These are phyloP conservation scores for Sugiyamaella qingdaonensis DNA, from an alignment of 805 yeast species.

Conservation along the genomic window DNA sequence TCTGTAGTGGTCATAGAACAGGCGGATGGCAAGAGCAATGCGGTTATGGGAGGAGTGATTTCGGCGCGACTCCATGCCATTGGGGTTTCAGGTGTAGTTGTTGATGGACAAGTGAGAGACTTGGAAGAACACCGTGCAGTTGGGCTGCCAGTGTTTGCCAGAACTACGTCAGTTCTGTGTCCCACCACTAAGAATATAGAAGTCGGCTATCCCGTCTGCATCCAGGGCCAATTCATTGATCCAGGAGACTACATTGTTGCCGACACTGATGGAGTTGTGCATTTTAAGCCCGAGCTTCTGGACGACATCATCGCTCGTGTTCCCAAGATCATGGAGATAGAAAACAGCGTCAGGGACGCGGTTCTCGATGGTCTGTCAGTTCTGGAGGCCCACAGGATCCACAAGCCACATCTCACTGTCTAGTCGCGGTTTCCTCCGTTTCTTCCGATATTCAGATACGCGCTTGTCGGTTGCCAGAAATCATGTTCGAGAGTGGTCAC, in stretches of 20 bases:
- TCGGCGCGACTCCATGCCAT: conserved; percentile 11
- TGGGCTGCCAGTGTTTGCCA: conserved; percentile 11
- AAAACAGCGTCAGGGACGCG: conserved; percentile 13
- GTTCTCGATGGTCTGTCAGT: conserved; percentile 12
- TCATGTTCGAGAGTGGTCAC: too few relatives aligned
- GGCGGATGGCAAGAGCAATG: conserved; percentile 8
- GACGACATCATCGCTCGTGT: conserved; percentile 10
- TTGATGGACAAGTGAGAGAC: conserved; percentile 14
- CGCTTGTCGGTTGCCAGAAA: too few relatives aligned
- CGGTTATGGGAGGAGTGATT: conserved; percentile 17
- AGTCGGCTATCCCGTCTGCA: conserved; percentile 58
- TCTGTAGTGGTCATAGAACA: conserved; percentile 7
- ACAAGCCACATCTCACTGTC: conserved; percentile 13
- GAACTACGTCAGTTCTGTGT: conserved; percentile 14
- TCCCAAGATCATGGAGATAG: conserved; percentile 11
- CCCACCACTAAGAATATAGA: conserved; percentile 13
- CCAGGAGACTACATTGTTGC: conserved; percentile 29
- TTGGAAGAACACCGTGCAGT: conserved; percentile 14
- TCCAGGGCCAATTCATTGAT: conserved; percentile 80
- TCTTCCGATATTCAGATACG: too few relatives aligned
- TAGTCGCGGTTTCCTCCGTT: background rate
- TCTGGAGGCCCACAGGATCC: conserved; percentile 12
- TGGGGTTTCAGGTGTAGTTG: conserved; percentile 15
- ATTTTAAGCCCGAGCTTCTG: conserved; percentile 7
- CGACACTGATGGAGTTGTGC: conserved; percentile 14